Base-by-base conservation (phyloP, 441 rosid species). In the Erodium moschatum region DNA sequence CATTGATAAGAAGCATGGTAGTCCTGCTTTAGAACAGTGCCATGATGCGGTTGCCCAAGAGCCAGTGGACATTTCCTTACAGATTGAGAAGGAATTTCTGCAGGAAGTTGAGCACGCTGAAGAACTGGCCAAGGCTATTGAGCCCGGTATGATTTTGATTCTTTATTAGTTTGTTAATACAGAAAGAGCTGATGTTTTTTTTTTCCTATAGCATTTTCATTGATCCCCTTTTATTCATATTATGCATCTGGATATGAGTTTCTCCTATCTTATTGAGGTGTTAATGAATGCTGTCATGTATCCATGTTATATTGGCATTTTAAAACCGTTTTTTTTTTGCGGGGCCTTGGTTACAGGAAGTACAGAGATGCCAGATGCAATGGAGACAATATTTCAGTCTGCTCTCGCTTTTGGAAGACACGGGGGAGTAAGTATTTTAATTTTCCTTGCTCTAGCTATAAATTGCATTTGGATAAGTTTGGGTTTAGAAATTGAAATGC, bases 351-450 rank as follows among this genome's bases (percentile, higher is more conserved):
- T 76, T 80, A 78, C 83, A 93, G 98, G 91, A 76, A 81, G 75
- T 74, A 73, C 77, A 42, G 83, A 78, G 80, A 87, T 93, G 98
- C 98, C 97, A 15, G 96, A 93, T 83, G 91, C 97, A 52, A 89
- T 93, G 96, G 97, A 93, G 90, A 80, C 79, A 0, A 89, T 93
- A 81, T 93, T 84, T 80, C 89, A 93, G 71, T 84, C 88, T 67
- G 97, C 98, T 67, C 96, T 93, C 70, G 81, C 77, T 71, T 77
- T 89, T 35, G 98, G 98, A 69, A 86, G 78, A 75, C 46, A 65
- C 67, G 96, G 98, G 20, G 96, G 89, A 68, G 97, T 93, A 73
- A 87, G 97, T 81, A 60, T 72, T 69, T 70, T 5, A 54, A n/a
- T 21, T 54, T 54, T 6, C 20, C 24, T 54, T 52, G 5, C 8